Evolutionary conservation across 1,139 yeast species (phyloP).

Genomic region (Hansenula anomala): DNA sequence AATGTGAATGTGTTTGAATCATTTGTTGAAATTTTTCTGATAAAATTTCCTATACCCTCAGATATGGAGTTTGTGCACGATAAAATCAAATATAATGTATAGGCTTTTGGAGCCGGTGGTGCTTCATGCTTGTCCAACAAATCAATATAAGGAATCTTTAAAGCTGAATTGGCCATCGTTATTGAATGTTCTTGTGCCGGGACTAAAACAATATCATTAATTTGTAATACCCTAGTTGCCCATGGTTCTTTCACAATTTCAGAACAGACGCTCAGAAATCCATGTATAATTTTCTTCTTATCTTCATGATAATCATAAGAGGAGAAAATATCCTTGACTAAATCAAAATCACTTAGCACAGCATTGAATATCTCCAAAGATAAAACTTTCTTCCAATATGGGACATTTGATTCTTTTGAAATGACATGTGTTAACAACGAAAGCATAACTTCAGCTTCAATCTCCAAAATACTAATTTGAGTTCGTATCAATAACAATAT

Average conservation of each 20-base stretch:
- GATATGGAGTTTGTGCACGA: constrained; percentile 50
- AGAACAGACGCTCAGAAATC: constrained; percentile 47
- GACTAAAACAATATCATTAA: constrained; percentile 24
- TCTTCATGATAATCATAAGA: constrained; percentile 57
- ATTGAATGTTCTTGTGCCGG: constrained; percentile 25
- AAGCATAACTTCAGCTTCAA: constrained; percentile 78
- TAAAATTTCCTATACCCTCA: constrained; percentile 64
- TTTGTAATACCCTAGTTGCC: constrained; percentile 32
- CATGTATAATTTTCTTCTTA: constrained; percentile 58
- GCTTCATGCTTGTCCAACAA: constrained; percentile 75
- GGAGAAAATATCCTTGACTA: constrained; percentile 48
- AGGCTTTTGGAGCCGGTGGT: constrained; percentile 56
- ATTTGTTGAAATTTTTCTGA: constrained; percentile 34
- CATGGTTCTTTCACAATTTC: constrained; percentile 27
- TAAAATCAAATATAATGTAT: constrained; percentile 55
- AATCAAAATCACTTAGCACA: constrained; percentile 50
- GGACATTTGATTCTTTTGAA: constrained; percentile 41
- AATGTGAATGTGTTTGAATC: constrained; percentile 14
- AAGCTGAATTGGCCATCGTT: constrained; percentile 29
- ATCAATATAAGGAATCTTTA: constrained; percentile 61
- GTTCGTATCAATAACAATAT: constrained; percentile 55
- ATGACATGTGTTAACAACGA: constrained; percentile 68
- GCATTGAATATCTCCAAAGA: constrained; percentile 69
- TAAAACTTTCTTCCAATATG: constrained; percentile 67
- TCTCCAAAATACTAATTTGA: constrained; percentile 56